Evolutionary conservation across 768 basidiomycete species (phyloP), one percentile per base, ranked within the genome.

Genomic region (Auriscalpium vulgare): DNA sequence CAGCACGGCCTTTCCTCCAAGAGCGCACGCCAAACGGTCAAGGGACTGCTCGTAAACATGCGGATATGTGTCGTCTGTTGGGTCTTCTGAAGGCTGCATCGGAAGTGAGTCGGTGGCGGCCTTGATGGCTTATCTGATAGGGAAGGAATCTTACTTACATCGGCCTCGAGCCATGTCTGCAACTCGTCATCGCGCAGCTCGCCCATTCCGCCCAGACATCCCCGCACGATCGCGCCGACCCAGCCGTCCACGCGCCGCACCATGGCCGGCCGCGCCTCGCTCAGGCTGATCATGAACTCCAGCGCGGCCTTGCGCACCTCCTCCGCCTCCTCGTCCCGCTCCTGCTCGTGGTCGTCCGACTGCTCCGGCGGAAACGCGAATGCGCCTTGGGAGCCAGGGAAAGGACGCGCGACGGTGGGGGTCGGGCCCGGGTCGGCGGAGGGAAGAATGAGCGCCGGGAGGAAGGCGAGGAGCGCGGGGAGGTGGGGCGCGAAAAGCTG

Each of bases 221-320:
- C 86, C 2, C 87, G 74, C 0, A 92, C 85, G 40, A 90, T 70
- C 14, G 82, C 76, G 8, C 75, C 76, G 1, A 83, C 81, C 89
- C 89, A 92, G 0, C 84, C 88, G 21, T 78, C 75, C 0, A 83
- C 80, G 43, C 81, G 77, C 60, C 78, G 75, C 8, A 86, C 87
- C 81, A 91, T 85, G 4, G 71, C 70, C 0, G 89, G 84, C 37
- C 78, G 75, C 3, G 88, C 80, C 68, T 95, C 91, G 34, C 79
- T 82, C n/a, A 95, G 69, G 11, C 80, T 82, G 53, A 94, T 75
- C 81, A 95, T 85, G 52, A 95, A 82, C 68, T 95, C 92, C 10
- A 93, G 71, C 9, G 89, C 87, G 0, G 83, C 81, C 52, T 84
- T 80, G 10, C 90, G 75, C 35, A 90, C 75, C 17, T 85, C 84